Conservation (phyloP, 2,329 filamentous ascomycete species). For the Exophiala sp. region DNA sequence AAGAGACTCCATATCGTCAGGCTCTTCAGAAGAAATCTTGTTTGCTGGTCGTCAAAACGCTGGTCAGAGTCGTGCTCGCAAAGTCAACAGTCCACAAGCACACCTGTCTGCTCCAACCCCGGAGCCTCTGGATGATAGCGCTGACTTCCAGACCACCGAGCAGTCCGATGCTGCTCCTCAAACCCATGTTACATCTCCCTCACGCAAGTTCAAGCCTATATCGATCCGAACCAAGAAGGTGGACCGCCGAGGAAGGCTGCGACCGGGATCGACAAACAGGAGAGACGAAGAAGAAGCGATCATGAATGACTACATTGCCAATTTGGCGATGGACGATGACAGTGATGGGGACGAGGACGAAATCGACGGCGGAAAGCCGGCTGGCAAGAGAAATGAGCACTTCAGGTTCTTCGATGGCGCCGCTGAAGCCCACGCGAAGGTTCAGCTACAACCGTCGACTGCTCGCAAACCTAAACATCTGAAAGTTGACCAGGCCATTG, state of each 20-base stretch:
- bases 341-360: conserved; percentile 23
- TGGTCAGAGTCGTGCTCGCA: background rate
- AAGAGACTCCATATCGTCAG: conserved; percentile 18
- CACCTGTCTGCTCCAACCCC: background rate
- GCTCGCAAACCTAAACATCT: conserved; percentile 12
- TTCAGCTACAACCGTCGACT: conserved; percentile 23
- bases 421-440: conserved; percentile 40
- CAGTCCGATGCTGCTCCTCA: background rate
- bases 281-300: conserved; percentile 53
- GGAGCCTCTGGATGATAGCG: background rate
- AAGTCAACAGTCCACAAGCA: background rate
- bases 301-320: conserved; percentile 64
- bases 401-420: conserved; percentile 34
- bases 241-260: conserved; percentile 6
- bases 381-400: conserved; percentile 32
- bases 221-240: background rate
- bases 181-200: background rate
- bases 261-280: background rate
- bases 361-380: conserved; percentile 33
- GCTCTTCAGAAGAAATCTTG: conserved; percentile 26
- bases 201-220: conserved; percentile 6
- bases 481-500: conserved; percentile 22
- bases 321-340: conserved; percentile 32
- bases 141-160: background rate
- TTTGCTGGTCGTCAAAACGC: conserved; percentile 20